Evolutionary conservation across 352 stramenopile genomes (phyloP), one percentile per base, ranked within the genome.

Genomic region (Globisporangium nagaii): DNA sequence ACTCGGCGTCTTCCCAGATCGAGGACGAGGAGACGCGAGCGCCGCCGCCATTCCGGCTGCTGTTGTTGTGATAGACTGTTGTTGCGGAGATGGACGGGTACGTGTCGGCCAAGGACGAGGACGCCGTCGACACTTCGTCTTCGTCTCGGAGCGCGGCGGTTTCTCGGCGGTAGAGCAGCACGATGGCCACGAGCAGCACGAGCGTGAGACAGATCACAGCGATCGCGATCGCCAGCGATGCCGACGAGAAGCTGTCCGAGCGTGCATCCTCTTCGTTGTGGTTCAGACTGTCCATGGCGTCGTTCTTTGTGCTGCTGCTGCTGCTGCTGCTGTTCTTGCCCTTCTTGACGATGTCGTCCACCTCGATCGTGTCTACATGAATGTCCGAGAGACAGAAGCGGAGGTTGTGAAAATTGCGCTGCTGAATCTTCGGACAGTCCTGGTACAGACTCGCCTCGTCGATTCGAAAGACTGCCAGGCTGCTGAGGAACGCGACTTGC

Each of bases 401-500:
- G 12, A 39, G 19, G 1, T 39, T 19, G 1, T 39, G 34, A 15
- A 39, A 11, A 15, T 2, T 19, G 20, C 12, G 20, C 40, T 31
- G 22, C 40, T 46, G 40, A n/a, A 22, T 31, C 9, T 5, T 1
- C 15, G 17, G 25, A 35, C 27, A 50, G 5, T 15, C 8, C 28
- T 22, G 19, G 8, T 24, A 37, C 43, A 37, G 19, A 8, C 8
- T 25, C 5, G 28, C 15, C 43, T 11, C 28, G 27, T 50, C 27
- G 27, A 37, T 36, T 15, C 13, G 8, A 7, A 72, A 63, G 30
- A 35, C 17, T 30, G 46, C 47, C 15, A 69, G 56, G 6, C 19
- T 34, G 25, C 5, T 22, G 10, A 72, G 30, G 48, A 72, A 72
- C n/a, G 56, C 46, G 2, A 57, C 60, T 45, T 72, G 51, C 6